These are phyloP conservation scores for Scolecobasidium constrictum DNA, from an alignment of 2,329 filamentous ascomycete genomes.

Conservation along the genomic window DNA sequence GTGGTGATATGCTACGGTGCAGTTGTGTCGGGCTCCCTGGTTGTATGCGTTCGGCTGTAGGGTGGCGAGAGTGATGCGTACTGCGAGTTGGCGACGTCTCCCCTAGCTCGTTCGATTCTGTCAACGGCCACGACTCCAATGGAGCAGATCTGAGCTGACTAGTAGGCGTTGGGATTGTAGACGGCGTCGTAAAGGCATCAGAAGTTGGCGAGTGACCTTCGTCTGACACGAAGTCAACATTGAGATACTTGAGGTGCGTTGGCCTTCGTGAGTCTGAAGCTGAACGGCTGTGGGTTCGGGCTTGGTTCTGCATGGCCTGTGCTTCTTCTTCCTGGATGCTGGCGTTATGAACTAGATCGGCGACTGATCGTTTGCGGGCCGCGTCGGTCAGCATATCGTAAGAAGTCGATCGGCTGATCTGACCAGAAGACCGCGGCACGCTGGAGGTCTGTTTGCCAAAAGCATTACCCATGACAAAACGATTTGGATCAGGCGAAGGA, in stretches of 20 bases:
- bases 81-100: too few relatives aligned
- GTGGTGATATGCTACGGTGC: slow-evolving; percentile 1
- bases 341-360: background rate
- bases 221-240: background rate
- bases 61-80: too few relatives aligned
- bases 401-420: slow-evolving; percentile 1
- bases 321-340: background rate
- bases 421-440: background rate
- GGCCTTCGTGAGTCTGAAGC: slow-evolving; percentile 5
- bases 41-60: too few relatives aligned
- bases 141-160: background rate
- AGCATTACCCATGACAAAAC: slow-evolving; percentile 3
- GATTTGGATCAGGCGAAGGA: background rate
- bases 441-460: slow-evolving; percentile 1
- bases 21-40: background rate
- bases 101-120: too few relatives aligned
- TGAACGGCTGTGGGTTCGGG: background rate
- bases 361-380: slow-evolving; percentile 3
- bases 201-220: background rate
- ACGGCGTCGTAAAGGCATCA: background rate
- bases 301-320: background rate
- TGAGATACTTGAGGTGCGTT: background rate
- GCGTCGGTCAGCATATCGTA: slow-evolving; percentile 1
- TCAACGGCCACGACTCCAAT: slow-evolving; percentile 6
- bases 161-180: background rate